These are phyloP conservation scores for Jatropha curcas DNA, from an alignment of 345 rosid species.

Conservation along the genomic window DNA sequence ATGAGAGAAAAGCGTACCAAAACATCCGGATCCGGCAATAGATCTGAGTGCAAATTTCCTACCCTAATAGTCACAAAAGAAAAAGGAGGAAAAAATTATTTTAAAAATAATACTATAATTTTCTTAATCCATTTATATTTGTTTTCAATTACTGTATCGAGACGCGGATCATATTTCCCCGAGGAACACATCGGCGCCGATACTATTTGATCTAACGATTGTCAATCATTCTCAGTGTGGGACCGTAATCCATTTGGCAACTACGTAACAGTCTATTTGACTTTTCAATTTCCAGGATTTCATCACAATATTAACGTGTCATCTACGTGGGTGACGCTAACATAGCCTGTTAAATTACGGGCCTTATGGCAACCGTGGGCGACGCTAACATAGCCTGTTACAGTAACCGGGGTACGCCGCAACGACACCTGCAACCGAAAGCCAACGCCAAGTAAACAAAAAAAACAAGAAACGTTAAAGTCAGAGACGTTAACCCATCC, in stretches of 20 bases:
- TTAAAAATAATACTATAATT: no score
- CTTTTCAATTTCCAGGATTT: neutral
- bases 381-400: neutral
- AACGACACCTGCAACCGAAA: neutral
- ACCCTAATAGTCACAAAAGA: no score
- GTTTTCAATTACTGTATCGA: no score
- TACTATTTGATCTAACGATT: neutral
- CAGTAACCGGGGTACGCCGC: neutral
- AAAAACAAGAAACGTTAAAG: neutral
- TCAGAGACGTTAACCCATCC: neutral
- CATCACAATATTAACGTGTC: constrained; percentile 1
- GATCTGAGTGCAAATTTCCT: no score
- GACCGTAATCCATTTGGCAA: neutral
- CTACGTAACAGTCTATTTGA: neutral
- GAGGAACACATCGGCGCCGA: neutral
- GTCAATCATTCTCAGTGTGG: neutral
- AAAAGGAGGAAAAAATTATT: no score
- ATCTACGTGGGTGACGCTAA: neutral
- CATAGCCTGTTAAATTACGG: no score
- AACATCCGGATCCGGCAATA: no score
- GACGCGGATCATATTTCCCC: no score
- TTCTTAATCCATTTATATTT: no score
- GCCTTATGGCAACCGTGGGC: no score
- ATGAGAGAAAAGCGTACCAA: no score
- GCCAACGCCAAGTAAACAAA: neutral